These are phyloP conservation scores for Cudoniella acicularis DNA, from an alignment of 495 filamentous ascomycete species.

Conservation along the genomic window DNA sequence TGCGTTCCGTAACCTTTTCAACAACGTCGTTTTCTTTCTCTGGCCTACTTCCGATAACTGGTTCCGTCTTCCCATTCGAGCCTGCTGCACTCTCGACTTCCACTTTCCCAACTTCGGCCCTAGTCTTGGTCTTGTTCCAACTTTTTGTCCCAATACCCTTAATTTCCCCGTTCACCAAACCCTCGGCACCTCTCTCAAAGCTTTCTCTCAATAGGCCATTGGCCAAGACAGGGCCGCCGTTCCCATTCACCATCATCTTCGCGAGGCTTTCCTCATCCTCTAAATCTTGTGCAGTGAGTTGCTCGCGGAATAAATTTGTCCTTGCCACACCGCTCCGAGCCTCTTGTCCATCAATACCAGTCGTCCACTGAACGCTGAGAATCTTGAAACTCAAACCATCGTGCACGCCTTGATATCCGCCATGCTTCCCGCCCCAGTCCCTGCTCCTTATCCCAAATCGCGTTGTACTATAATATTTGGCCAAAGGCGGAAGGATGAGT, in stretches of 20 bases:
- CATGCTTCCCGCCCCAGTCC: constrained; percentile 67
- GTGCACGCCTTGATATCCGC: constrained; percentile 68
- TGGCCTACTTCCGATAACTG: too few species aligned
- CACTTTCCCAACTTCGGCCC: background rate
- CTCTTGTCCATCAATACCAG: constrained; percentile 53
- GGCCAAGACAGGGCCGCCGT: background rate
- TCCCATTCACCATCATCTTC: constrained; percentile 9
- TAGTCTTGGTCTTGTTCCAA: constrained; percentile 17
- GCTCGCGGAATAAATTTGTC: constrained; percentile 13
- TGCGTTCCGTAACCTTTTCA: constrained; percentile 12
- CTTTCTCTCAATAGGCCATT: constrained; percentile 10
- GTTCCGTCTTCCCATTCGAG: background rate
- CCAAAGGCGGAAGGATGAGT: constrained; percentile 73
- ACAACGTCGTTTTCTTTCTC: background rate
- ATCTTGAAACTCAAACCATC: constrained; percentile 91
- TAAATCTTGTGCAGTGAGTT: constrained; percentile 15
- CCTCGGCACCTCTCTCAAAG: constrained; percentile 18
- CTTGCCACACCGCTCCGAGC: constrained; percentile 12
- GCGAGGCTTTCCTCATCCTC: constrained; percentile 14
- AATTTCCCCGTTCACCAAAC: constrained; percentile 7
- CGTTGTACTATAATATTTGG: constrained; percentile 68
- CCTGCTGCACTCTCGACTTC: background rate
- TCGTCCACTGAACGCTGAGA: constrained; percentile 71
- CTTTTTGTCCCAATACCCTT: constrained; percentile 15
- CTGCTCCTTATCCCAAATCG: constrained; percentile 78